A percentile compares a stretch with the other conserved stretches of the same genome.
Evolutionary conservation across 176 grass and related monocot genomes (phyloP).

Genomic region (Rhynchospora tenuis): DNA sequence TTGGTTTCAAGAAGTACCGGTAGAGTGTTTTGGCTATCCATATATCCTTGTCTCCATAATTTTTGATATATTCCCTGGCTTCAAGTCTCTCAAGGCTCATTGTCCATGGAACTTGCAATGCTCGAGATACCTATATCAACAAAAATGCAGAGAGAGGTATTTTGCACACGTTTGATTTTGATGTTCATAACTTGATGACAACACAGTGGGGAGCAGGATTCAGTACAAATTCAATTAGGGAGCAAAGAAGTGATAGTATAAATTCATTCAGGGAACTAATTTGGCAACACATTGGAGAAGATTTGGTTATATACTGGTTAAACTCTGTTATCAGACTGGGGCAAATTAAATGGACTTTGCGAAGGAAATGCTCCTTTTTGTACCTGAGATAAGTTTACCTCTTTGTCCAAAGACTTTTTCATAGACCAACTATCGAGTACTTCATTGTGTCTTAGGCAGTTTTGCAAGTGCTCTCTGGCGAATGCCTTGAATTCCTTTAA

Average conservation of each 20-base stretch:
- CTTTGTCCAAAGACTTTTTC: constrained; percentile 33
- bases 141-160: neutral
- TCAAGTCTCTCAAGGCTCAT: constrained; percentile 32
- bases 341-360: no score
- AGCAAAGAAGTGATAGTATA: no score
- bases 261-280: no score
- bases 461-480: constrained; percentile 6
- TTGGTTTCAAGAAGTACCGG: neutral
- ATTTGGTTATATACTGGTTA: no score
- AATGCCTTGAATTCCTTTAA: constrained; percentile 30
- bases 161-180: no score
- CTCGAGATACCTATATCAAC: neutral
- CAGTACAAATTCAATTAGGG: no score
- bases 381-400: constrained; percentile 8
- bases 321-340: no score
- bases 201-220: no score
- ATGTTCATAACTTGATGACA: no score
- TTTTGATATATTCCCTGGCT: constrained; percentile 25
- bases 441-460: constrained; percentile 24
- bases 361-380: no score
- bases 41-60: constrained; percentile 28
- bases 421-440: constrained; percentile 29
- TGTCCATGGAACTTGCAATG: constrained; percentile 27
- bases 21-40: constrained; percentile 35
- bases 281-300: no score